Evolutionary conservation across 176 grass and related monocot genomes (phyloP).

Genomic region (Leersia perrieri): DNA sequence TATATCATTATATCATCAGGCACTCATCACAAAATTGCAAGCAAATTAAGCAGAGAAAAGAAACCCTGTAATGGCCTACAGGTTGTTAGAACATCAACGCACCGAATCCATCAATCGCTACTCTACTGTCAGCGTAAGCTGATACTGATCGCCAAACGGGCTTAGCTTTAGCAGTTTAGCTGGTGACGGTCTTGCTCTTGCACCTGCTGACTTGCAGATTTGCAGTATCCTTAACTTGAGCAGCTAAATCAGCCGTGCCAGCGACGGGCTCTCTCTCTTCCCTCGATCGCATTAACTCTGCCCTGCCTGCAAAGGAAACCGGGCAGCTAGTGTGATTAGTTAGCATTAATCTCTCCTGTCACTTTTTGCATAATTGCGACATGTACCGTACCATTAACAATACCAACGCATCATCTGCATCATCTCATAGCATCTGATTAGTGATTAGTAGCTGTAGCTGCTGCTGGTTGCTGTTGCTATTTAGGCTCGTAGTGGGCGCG

Average conservation of each 20-base stretch:
- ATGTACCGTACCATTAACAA: too few species aligned
- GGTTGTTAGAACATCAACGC: background rate
- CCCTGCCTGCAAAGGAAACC: background rate
- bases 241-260: too few species aligned
- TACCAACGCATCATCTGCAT: too few species aligned
- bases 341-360: constrained; percentile 1
- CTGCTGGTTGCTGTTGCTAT: too few species aligned
- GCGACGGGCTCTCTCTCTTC: too few species aligned
- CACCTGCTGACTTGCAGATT: background rate
- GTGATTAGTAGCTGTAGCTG: background rate
- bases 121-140: background rate
- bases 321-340: background rate
- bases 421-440: too few species aligned
- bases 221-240: background rate
- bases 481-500: background rate
- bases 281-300: background rate
- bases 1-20: background rate
- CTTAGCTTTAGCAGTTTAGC: background rate
- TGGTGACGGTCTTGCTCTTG: background rate
- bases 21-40: background rate
- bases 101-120: background rate
- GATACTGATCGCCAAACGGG: background rate
- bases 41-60: background rate
- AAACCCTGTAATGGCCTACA: background rate
- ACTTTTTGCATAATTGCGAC: background rate